phyloP scores from a whole-genome alignment of 2,329 filamentous ascomycete genomes.

The Esteya vermicola region DNA sequence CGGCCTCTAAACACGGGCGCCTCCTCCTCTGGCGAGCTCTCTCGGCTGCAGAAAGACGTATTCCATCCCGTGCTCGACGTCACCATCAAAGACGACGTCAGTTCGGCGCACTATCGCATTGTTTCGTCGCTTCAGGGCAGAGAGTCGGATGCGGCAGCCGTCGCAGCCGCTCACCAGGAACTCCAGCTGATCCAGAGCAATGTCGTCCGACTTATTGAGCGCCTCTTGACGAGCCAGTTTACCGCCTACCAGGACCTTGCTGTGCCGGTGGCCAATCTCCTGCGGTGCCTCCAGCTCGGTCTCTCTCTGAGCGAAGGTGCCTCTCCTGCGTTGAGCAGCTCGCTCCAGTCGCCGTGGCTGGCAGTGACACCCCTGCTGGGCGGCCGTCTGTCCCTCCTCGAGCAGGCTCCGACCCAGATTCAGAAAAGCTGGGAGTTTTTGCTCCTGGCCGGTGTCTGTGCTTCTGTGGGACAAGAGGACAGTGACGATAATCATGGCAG shows the following conservation, averaged over 20 bases:
- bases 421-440: constrained; percentile 34
- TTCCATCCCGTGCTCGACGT: constrained; percentile 62
- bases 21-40: constrained; percentile 28
- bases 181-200: constrained; percentile 38
- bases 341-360: constrained; percentile 21
- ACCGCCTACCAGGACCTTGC: constrained; percentile 77
- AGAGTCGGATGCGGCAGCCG: constrained; percentile 9
- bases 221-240: constrained; percentile 59
- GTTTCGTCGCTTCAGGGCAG: constrained; percentile 10
- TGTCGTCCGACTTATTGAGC: constrained; percentile 53
- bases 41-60: constrained; percentile 68
- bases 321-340: constrained; percentile 13
- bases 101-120: constrained; percentile 21
- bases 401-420: constrained; percentile 8
- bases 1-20: constrained; percentile 6
- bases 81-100: constrained; percentile 35
- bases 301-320: constrained; percentile 47
- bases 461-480: constrained; percentile 39
- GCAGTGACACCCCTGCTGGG: constrained; percentile 41
- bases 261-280: constrained; percentile 60
- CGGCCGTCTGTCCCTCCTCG: constrained; percentile 21
- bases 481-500: too few species aligned
- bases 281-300: constrained; percentile 66
- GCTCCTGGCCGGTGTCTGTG: constrained; percentile 27
- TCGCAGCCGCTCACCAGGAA: constrained; percentile 20